Conservation (phyloP, 306 rosid species). For the Heteromeles arbutifolia region DNA sequence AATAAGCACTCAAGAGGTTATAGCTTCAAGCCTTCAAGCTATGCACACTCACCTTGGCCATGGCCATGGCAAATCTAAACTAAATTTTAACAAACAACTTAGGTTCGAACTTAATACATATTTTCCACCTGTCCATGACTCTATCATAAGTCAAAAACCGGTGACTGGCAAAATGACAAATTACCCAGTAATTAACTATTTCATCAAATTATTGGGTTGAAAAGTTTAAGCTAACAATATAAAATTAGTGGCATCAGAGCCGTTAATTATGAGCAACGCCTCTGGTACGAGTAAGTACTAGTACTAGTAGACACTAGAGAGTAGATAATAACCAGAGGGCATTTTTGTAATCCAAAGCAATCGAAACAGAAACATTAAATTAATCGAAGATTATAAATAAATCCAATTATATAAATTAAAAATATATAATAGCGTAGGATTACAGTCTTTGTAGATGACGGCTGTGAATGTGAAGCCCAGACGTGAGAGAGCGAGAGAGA, state of each 20-base stretch:
- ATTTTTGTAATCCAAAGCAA: background rate
- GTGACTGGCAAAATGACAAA: no score
- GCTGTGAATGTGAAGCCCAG: constrained; percentile 13
- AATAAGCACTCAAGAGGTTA: no score
- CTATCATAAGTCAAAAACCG: no score
- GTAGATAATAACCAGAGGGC: background rate
- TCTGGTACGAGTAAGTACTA: background rate
- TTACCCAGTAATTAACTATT: background rate
- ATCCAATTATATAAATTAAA: background rate
- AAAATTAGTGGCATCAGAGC: background rate
- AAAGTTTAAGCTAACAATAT: no score
- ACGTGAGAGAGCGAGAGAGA: background rate
- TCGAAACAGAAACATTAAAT: background rate
- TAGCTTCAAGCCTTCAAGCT: no score
- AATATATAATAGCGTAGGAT: background rate
- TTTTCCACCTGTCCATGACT: no score
- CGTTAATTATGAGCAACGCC: background rate
- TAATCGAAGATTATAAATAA: background rate
- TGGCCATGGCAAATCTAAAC: no score
- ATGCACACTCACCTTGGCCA: no score
- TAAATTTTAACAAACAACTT: no score
- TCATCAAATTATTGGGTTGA: background rate
- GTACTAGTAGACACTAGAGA: no score
- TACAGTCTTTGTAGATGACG: constrained; percentile 10
- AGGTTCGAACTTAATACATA: no score